Evolutionary conservation across 2,329 filamentous ascomycete species (phyloP).

Genomic region (Fusarium multiceps): DNA sequence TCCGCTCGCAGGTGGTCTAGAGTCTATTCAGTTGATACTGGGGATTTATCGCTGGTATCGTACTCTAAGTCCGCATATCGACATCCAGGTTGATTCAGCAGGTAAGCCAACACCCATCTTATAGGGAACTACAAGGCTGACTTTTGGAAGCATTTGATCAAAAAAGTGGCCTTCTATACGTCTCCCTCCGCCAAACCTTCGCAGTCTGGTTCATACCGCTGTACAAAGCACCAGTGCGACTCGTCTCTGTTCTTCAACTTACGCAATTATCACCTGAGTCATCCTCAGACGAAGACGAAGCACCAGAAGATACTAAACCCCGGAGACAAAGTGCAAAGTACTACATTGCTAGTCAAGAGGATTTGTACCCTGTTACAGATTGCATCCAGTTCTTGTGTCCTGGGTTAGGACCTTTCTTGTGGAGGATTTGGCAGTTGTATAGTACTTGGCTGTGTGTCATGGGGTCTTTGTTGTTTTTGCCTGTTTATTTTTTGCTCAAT

Average conservation of each 20-base stretch:
- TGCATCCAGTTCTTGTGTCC: slow-evolving; percentile 78
- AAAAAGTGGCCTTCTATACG: slow-evolving; percentile 74
- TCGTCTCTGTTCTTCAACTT: slow-evolving; percentile 76
- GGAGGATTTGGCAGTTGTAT: slow-evolving; percentile 69
- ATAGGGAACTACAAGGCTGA: background rate
- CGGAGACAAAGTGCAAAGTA: slow-evolving; percentile 58
- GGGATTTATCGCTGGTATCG: slow-evolving; percentile 87
- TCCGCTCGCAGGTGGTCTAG: slow-evolving; percentile 57
- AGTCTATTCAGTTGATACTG: slow-evolving; percentile 74
- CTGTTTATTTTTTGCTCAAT: slow-evolving; percentile 51
- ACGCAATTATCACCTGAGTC: slow-evolving; percentile 55
- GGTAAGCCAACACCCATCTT: slow-evolving; percentile 51
- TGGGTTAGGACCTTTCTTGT: slow-evolving; percentile 66
- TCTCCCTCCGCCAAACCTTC: slow-evolving; percentile 80
- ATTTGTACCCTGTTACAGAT: slow-evolving; percentile 83
- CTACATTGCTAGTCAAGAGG: slow-evolving; percentile 81
- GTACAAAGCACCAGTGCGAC: slow-evolving; percentile 73
- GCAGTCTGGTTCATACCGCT: slow-evolving; percentile 81
- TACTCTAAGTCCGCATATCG: slow-evolving; percentile 79
- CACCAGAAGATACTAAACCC: slow-evolving; percentile 22
- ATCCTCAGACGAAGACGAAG: slow-evolving; percentile 33
- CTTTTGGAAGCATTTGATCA: slow-evolving; percentile 71
- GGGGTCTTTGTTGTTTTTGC: slow-evolving; percentile 59
- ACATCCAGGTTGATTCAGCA: slow-evolving; percentile 71
- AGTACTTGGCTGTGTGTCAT: slow-evolving; percentile 73